Conservation (phyloP, 805 yeast species). For the Candida chauliodis region DNA sequence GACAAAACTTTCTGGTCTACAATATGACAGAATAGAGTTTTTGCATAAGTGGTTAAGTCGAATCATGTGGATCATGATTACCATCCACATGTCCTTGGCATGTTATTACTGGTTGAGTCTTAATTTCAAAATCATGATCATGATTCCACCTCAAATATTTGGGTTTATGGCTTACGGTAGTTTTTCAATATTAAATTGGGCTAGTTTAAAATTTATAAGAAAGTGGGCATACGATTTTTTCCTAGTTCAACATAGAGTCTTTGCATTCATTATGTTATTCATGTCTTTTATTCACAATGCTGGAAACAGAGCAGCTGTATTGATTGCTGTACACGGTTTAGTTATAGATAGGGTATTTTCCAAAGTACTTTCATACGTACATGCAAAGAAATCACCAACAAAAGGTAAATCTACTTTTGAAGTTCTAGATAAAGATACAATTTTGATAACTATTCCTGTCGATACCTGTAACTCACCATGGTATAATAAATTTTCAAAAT, state of each 20-base stretch:
- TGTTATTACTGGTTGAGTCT: slow-evolving; percentile 38
- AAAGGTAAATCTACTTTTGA: slow-evolving; percentile 36
- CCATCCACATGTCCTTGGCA: slow-evolving; percentile 32
- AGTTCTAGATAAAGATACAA: slow-evolving; percentile 38
- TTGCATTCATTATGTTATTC: slow-evolving; percentile 41
- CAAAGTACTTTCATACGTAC: slow-evolving; percentile 27
- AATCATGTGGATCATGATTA: slow-evolving; percentile 31
- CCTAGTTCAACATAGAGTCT: slow-evolving; percentile 40
- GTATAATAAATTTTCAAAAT: slow-evolving; percentile 28
- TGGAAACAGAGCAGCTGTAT: slow-evolving; percentile 27
- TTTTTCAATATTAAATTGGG: slow-evolving; percentile 35
- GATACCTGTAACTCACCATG: slow-evolving; percentile 21
- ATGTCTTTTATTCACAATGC: slow-evolving; percentile 41
- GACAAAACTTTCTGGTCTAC: slow-evolving; percentile 38
- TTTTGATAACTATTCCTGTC: slow-evolving; percentile 35
- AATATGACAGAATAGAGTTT: slow-evolving; percentile 35
- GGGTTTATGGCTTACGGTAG: slow-evolving; percentile 44
- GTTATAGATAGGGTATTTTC: slow-evolving; percentile 39
- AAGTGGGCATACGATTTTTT: slow-evolving; percentile 42
- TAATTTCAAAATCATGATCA: slow-evolving; percentile 37
- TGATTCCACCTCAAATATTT: slow-evolving; percentile 50
- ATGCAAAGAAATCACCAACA: slow-evolving; percentile 32
- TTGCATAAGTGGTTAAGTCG: slow-evolving; percentile 47
- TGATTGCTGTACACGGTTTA: slow-evolving; percentile 40
- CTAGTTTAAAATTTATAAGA: slow-evolving; percentile 33